Base-by-base conservation (phyloP, 352 stramenopile species). In the Thraustochytrium striatum region DNA sequence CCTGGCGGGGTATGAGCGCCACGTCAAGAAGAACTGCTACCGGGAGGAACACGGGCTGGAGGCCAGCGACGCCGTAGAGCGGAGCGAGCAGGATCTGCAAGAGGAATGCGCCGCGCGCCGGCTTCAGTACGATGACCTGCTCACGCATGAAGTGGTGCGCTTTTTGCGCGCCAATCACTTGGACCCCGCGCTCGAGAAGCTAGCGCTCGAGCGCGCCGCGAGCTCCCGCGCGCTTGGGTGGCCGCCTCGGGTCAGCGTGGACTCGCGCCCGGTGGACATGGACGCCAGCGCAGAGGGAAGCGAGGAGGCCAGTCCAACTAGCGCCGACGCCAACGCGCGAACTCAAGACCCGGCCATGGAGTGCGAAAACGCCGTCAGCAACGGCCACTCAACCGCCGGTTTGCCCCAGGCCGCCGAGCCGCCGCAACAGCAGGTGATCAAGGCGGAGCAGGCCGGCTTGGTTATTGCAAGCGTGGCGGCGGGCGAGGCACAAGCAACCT, bases 11-110 rank as follows among this genome's bases (percentile, higher is more conserved):
- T 75, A 75, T 32, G n/a, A 25, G n/a, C 65, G 50, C 33, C 65
- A 75, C 41, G 50, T 75, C 25, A 16, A 58, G 25, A 75, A 75
- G 13, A 75, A 75, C 32, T 28, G 65, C n/a, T 30, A 61, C 8
- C 65, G 65, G n/a, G 47, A 61, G 0, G 65, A 75, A 32, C 58
- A 75, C 32, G 65, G 68, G 11, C 43, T 75, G 44, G 52, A 75
- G 16, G 44, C 65, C 9, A 32, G 41, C 39, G 65, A 75, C n/a
- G 65, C 44, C 3, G 65, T 75, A 5, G 65, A 55, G 21, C 43
- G 50, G 65, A 75, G 65, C 30, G 65, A 75, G 36, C 32, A 75
- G 52, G 65, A 75, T 11, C 21, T 75, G 13, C 41, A 55, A 7
- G 7, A 75, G 28, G 65, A 75, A 33, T 47, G 41, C n/a, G 5